Evolutionary conservation across 2,329 filamentous ascomycete genomes (phyloP), one percentile per base, ranked within the genome.

Genomic region (Ceratocystis huliohia): DNA sequence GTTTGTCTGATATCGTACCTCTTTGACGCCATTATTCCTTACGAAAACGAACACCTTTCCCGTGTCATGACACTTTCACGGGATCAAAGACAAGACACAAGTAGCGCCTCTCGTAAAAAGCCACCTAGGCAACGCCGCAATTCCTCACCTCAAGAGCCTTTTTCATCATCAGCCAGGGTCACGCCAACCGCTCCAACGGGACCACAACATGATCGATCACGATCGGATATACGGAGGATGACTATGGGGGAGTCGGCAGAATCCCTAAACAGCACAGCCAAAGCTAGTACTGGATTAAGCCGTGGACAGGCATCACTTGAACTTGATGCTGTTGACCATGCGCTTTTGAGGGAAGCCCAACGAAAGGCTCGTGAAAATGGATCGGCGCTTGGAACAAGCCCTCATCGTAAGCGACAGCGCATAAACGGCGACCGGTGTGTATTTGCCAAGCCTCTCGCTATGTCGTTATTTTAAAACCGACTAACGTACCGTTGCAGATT

Each of bases 391-490:
- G 77, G 77, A 62, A 78, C 78, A 1, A 85, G 81, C 69, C 83
- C 83, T 46, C 80, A 80, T 73, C 77, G 82, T 71, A 85, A 85
- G 71, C 78, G 83, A 41, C 82, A 84, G 70, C 77, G 83, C 66
- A 82, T 85, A 69, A 82, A 84, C 69, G 83, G 80, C 65, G 83
- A 85, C 70, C 80, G 83, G 87, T 89, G 69, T 53, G 73, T 73
- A 48, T 44, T 8, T 15, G 20, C 15, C 5, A 30, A 64, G 20
- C 5, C 22, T 37, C 33, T 20, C 6, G 17, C 1, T 2, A 22
- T 53, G 28, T 37, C 3, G 1, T 25, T 41, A 1, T 33, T 5
- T 17, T 20, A 56, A 65, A 53, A 66, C 72, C 76, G 65, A 74
- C 70, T 10, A 5, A 56, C 30, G 33, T 59, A n/a, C 59, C 63